These are phyloP conservation scores for Ophiostoma novo-ulmi DNA, from an alignment of 2,329 filamentous ascomycete species.

Conservation along the genomic window DNA sequence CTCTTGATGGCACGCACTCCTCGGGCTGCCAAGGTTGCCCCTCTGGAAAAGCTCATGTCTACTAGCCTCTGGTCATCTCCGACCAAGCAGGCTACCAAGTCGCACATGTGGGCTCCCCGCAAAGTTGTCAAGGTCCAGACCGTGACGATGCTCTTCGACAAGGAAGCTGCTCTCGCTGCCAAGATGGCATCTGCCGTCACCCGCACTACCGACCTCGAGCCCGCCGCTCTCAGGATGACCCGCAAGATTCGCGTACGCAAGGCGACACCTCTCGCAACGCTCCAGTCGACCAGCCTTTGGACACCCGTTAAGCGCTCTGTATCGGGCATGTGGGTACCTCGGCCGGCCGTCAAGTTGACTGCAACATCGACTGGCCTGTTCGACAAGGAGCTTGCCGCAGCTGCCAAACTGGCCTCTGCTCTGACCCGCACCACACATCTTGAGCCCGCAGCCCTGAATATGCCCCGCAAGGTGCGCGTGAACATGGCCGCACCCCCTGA, in stretches of 20 bases:
- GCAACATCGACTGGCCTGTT: slow-evolving; percentile 19
- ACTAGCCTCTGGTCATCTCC: slow-evolving; percentile 14
- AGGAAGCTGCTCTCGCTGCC: slow-evolving; percentile 2
- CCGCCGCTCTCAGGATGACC: slow-evolving; percentile 21
- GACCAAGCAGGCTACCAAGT: not conserved
- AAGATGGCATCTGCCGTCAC: slow-evolving; percentile 18
- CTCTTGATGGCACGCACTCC: slow-evolving; percentile 21
- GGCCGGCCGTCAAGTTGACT: not conserved
- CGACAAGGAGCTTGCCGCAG: slow-evolving; percentile 18
- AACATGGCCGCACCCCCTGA: slow-evolving; percentile 11
- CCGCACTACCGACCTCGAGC: slow-evolving; percentile 24
- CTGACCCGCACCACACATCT: slow-evolving; percentile 21
- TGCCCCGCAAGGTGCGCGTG: slow-evolving; percentile 19
- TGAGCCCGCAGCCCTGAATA: slow-evolving; percentile 19
- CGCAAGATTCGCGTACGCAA: slow-evolving; percentile 16
- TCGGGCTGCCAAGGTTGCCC: not conserved
- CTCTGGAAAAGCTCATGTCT: slow-evolving; percentile 18
- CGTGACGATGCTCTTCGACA: slow-evolving; percentile 20
- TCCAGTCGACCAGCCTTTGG: slow-evolving; percentile 20
- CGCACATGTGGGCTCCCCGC: slow-evolving; percentile 9
- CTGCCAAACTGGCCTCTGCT: slow-evolving; percentile 14
- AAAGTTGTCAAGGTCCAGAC: not conserved
- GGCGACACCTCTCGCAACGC: slow-evolving; percentile 15
- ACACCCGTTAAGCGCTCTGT: not conserved
- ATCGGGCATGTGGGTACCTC: slow-evolving; percentile 3